Percentiles rank a stretch among this genome's conserved stretches.
Evolutionary conservation across 495 filamentous ascomycete genomes (phyloP).

Genomic region (Rostrohypoxylon terebratum): DNA sequence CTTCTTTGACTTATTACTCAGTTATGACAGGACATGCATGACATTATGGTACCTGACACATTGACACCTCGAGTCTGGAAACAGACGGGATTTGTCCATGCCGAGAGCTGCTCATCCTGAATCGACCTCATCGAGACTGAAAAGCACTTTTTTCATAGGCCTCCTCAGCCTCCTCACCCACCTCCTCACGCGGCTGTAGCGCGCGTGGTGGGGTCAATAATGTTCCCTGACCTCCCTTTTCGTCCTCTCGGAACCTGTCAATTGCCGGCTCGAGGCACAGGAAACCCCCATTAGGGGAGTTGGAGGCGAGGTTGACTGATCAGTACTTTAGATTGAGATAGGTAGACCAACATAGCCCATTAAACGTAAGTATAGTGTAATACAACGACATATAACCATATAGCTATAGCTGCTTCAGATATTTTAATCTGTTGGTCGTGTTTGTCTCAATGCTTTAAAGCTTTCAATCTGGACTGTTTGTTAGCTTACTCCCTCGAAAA

Average conservation of each 20-base stretch:
- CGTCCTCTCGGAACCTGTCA: slow-evolving; percentile 30
- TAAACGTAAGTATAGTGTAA: slow-evolving; percentile 23
- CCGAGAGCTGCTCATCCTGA: slow-evolving; percentile 23
- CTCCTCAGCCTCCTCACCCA: slow-evolving; percentile 34
- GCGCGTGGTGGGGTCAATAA: slow-evolving; percentile 40
- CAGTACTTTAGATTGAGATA: slow-evolving; percentile 26
- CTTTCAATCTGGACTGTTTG: slow-evolving; percentile 11
- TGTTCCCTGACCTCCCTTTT: slow-evolving; percentile 31
- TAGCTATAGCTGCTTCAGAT: slow-evolving; percentile 31
- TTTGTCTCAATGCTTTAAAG: slow-evolving; percentile 24
- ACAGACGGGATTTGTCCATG: slow-evolving; percentile 27
- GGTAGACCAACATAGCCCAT: slow-evolving; percentile 34
- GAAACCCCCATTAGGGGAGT: slow-evolving; percentile 33
- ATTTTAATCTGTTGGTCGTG: slow-evolving; percentile 14
- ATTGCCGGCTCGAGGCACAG: slow-evolving; percentile 41
- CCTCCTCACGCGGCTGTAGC: slow-evolving; percentile 28
- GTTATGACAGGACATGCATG: slow-evolving; percentile 36
- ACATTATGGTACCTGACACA: slow-evolving; percentile 27
- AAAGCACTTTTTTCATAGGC: slow-evolving; percentile 21
- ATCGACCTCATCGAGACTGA: slow-evolving; percentile 25
- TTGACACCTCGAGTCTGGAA: slow-evolving; percentile 30
- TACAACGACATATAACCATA: slow-evolving; percentile 36
- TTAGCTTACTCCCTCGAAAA: slow-evolving; percentile 21
- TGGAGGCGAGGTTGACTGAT: slow-evolving; percentile 41
- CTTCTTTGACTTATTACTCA: slow-evolving; percentile 38